Evolutionary conservation across 441 rosid genomes (phyloP), one percentile per base, ranked within the genome.

Genomic region (Biscutella laevigata): DNA sequence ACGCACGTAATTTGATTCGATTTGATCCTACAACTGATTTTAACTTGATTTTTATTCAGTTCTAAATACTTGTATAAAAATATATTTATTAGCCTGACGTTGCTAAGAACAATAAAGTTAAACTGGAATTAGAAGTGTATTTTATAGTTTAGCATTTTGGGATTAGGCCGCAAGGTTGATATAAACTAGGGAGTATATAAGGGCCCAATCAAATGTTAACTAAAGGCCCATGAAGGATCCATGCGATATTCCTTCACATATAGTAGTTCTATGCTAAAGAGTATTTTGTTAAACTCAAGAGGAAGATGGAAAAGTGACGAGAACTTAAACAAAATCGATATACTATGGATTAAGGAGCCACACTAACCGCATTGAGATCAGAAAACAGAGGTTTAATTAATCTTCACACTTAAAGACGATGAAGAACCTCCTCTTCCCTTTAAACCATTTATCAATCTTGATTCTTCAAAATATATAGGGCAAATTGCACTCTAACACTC

Each of bases 301-400:
- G n/a, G n/a, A n/a, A n/a, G n/a, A n/a, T n/a, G n/a, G n/a, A n/a
- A n/a, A n/a, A n/a, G n/a, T n/a, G n/a, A n/a, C n/a, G n/a, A n/a
- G n/a, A n/a, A n/a, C n/a, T n/a, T n/a, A n/a, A n/a, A n/a, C n/a
- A n/a, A n/a, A n/a, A n/a, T n/a, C n/a, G n/a, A n/a, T n/a, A n/a
- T n/a, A n/a, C n/a, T n/a, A n/a, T n/a, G n/a, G n/a, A n/a, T n/a
- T n/a, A n/a, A n/a, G n/a, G n/a, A n/a, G n/a, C n/a, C n/a, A 64
- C 69, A 64, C 69, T 64, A 40, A 64, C 14, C 16, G 63, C 69
- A 49, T 57, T 57, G 58, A 64, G 63, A 56, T 48, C 52, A 56
- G 40, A 41, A 56, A 56, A 55, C 57, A 50, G 32, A n/a, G n/a
- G 25, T 24, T 54, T 62, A 53, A 6, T 52, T 13, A 27, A 37